phyloP scores from a whole-genome alignment of 345 rosid species.

The Citrus medica region DNA sequence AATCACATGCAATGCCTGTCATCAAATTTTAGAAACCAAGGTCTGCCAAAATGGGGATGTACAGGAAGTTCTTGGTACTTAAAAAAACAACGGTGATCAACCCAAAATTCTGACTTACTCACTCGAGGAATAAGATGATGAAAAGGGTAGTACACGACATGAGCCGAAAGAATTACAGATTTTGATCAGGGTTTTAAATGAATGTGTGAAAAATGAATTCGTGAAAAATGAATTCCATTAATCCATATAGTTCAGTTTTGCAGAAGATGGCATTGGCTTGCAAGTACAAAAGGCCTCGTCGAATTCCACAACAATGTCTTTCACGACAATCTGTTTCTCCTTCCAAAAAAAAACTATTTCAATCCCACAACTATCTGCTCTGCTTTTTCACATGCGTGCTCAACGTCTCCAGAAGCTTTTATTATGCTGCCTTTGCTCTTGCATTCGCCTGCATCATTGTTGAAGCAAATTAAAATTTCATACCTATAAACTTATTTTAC shows the following conservation, averaged over 20 bases:
- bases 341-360: not conserved
- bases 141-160: not conserved
- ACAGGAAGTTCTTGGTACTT: not conserved
- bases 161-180: not conserved
- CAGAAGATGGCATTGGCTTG: not conserved
- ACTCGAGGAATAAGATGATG: not conserved
- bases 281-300: not conserved
- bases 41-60: not conserved
- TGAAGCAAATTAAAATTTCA: not conserved
- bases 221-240: not conserved
- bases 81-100: not conserved
- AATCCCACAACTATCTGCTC: not conserved
- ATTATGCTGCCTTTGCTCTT: conserved; percentile 73
- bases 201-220: not conserved
- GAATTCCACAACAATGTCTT: not conserved
- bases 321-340: not conserved
- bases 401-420: conserved; percentile 59
- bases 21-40: not conserved
- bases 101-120: not conserved
- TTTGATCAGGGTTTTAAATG: not conserved
- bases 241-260: not conserved
- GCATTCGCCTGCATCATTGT: conserved; percentile 59
- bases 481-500: not conserved
- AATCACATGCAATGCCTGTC: not conserved
- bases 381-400: conserved; percentile 7